Conservation (phyloP, 352 stramenopile species). For the Blastocystis sp. region DNA sequence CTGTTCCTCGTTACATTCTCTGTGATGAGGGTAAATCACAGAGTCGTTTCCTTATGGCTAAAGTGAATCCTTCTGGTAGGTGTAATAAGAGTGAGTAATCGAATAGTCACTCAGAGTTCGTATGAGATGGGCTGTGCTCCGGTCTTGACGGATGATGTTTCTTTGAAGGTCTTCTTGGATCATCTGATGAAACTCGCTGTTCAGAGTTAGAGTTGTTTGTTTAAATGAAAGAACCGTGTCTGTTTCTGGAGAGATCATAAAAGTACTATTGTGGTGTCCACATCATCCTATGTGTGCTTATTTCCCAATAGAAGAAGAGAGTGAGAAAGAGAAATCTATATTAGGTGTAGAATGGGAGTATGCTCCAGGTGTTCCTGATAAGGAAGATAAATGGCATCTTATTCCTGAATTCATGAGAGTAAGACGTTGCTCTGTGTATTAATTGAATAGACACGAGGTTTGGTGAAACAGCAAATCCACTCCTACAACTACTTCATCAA, state of each 20-base stretch:
- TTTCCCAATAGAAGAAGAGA: slow-evolving; percentile 45
- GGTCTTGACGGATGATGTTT: slow-evolving; percentile 99
- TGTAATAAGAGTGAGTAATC: slow-evolving; percentile 87
- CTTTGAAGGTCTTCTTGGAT: slow-evolving; percentile 99
- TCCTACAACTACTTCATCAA: slow-evolving; percentile 99
- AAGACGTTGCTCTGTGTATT: slow-evolving; percentile 58
- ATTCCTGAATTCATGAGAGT: slow-evolving; percentile 93
- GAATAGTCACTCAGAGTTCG: slow-evolving; percentile 75
- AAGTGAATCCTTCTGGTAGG: slow-evolving; percentile 94
- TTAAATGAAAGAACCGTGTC: not conserved
- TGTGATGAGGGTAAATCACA: slow-evolving; percentile 99
- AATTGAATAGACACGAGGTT: slow-evolving; percentile 75
- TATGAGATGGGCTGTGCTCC: slow-evolving; percentile 70
- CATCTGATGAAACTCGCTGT: slow-evolving; percentile 89
- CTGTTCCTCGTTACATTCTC: slow-evolving; percentile 96
- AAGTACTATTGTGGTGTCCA: not conserved
- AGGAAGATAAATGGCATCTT: slow-evolving; percentile 94
- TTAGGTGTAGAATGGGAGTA: slow-evolving; percentile 18
- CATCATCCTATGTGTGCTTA: not conserved
- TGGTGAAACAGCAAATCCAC: slow-evolving; percentile 97
- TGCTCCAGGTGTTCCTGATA: slow-evolving; percentile 32
- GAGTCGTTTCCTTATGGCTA: slow-evolving; percentile 97
- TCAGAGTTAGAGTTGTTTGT: slow-evolving; percentile 69
- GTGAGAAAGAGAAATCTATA: not conserved
- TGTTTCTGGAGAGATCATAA: not conserved